Base-by-base conservation (phyloP, 345 rosid species). In the Citrus inodora region DNA sequence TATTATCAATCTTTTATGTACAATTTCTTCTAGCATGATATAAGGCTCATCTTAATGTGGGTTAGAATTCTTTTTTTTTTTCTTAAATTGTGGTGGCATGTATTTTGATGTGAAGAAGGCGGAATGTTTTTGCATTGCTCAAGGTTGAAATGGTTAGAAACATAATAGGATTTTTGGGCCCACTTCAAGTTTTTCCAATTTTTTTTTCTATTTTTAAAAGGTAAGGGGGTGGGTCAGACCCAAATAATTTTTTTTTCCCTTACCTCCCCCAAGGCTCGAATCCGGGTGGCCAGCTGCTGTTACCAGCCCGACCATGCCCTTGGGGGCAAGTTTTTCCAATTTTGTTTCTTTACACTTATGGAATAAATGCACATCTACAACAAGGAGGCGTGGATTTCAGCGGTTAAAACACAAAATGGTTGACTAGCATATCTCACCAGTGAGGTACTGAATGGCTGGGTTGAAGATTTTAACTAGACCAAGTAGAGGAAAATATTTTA, bases 1-100 rank as follows among this genome's bases (percentile, higher is more conserved):
- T 67, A 38, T 73, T 77, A 68, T 38, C 58, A 38, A 63, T 66
- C 75, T 2, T 35, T 74, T 10, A 42, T 58, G 10, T n/a, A 7
- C 16, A 21, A 13, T 67, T 80, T 60, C 38, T 21, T 58, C 70
- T 60, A 48, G 73, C 78, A 19, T 75, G 60, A 67, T 24, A 22
- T 73, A 21, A 65, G 22, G 55, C 62, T 24, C 11, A 14, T 22
- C 30, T 48, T 30, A 64, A 48, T 14, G 28, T 30, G 62, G n/a
- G 32, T 46, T 22, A 14, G n/a, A 11, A 75, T 48, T 2, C 32
- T 11, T 4, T 75, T 42, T 42, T 75, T 22, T 48, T 46, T 62
- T 28, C 30, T 1, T 3, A 11, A 11, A 28, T 63, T 46, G 13
- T 22, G 3, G n/a, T 28, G 30, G 22, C 70, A 17, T 62, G 32